phyloP scores from a whole-genome alignment of 2,329 filamentous ascomycete species.

The Teratosphaeriaceae sp. region DNA sequence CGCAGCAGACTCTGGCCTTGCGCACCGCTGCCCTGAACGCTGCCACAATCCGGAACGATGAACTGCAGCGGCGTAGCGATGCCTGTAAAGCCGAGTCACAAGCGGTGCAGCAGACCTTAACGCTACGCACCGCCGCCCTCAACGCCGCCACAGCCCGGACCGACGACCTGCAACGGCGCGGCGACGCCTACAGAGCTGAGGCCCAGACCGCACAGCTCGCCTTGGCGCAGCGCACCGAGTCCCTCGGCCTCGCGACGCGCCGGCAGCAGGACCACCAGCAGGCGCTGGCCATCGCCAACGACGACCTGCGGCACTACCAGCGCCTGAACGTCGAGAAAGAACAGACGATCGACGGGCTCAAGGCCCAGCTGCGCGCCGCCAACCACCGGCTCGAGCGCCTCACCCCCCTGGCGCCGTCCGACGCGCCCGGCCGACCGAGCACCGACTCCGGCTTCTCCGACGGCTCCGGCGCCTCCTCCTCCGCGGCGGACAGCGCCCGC shows the following conservation, averaged over 20 bases:
- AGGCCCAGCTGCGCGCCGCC: too few species aligned
- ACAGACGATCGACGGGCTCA: neutral
- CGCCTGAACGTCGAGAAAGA: neutral
- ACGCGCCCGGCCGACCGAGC: neutral
- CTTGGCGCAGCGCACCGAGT: too few species aligned
- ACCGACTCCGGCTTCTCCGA: conserved; percentile 1
- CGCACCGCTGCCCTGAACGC: neutral
- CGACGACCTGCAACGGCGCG: neutral
- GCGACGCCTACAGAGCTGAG: too few species aligned
- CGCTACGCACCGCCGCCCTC: neutral
- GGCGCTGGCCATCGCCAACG: too few species aligned
- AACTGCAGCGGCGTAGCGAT: neutral
- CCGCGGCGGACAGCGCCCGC: neutral
- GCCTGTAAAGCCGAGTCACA: neutral
- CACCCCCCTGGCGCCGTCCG: neutral
- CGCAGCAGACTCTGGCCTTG: neutral
- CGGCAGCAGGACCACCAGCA: neutral
- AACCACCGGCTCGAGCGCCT: neutral
- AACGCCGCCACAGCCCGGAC: neutral
- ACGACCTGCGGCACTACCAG: neutral
- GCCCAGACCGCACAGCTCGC: too few species aligned
- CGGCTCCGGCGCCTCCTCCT: neutral
- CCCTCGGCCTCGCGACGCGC: neutral
- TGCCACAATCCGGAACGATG: neutral
- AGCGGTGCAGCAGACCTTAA: neutral